Evolutionary conservation across 2,329 filamentous ascomycete species (phyloP).

Genomic region (Fusarium euwallaceae): DNA sequence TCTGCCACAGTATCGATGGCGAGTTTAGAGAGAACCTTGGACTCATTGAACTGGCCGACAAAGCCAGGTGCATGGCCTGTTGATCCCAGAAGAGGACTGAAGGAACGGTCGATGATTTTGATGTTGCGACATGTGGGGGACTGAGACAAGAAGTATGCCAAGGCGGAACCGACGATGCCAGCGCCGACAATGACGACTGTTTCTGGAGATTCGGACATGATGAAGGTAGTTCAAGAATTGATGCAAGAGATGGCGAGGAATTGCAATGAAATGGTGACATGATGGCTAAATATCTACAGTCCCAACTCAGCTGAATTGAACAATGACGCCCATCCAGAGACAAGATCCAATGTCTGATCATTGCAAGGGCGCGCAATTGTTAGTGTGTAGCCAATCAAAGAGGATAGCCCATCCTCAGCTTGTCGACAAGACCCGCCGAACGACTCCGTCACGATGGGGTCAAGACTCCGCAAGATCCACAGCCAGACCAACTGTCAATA

Average conservation of each 20-base stretch:
- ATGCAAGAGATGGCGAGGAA: background rate
- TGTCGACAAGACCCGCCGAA: background rate
- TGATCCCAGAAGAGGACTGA: slow-evolving; percentile 28
- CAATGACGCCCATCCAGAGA: background rate
- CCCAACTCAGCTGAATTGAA: background rate
- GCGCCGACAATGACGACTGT: slow-evolving; percentile 33
- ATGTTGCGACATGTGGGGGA: slow-evolving; percentile 18
- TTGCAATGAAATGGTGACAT: background rate
- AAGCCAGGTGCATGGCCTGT: slow-evolving; percentile 41
- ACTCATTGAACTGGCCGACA: slow-evolving; percentile 44
- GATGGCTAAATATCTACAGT: background rate
- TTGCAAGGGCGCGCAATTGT: slow-evolving; percentile 14
- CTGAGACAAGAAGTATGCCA: slow-evolving; percentile 27
- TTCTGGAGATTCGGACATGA: slow-evolving; percentile 30
- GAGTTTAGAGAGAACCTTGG: slow-evolving; percentile 34
- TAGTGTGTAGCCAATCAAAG: background rate
- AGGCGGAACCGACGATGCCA: slow-evolving; percentile 37
- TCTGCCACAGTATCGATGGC: slow-evolving; percentile 40
- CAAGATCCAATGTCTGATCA: slow-evolving; percentile 3
- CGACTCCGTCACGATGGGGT: background rate
- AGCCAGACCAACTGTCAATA: background rate
- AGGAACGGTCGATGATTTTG: slow-evolving; percentile 38
- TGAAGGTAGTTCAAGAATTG: background rate
- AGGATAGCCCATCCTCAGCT: background rate
- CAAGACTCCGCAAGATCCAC: background rate